Evolutionary conservation across 1,284 basidiomycete genomes (phyloP).

Genomic region (Fomitopsis betulina): DNA sequence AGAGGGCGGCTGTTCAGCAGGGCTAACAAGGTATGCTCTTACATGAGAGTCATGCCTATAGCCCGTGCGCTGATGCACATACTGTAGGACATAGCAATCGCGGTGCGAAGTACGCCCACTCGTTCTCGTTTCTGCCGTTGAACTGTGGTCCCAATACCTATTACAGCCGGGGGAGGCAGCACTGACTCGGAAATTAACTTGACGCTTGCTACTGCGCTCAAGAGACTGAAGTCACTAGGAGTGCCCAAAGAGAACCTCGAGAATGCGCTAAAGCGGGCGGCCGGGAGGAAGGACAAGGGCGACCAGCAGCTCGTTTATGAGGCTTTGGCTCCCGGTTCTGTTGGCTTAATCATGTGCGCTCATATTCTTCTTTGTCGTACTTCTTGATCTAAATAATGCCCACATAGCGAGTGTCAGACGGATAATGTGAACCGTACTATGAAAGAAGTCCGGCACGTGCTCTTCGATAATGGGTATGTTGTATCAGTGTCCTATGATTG

Average conservation of each 20-base stretch:
- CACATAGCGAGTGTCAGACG: constrained; percentile 67
- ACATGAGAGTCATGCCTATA: not conserved
- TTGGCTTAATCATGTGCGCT: constrained; percentile 74
- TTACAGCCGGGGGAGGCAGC: constrained; percentile 53
- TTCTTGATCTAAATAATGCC: not conserved
- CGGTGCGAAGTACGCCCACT: constrained; percentile 53
- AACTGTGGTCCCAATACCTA: not conserved
- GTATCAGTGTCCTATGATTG: not conserved
- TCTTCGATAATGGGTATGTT: constrained; percentile 56
- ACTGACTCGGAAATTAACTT: constrained; percentile 62
- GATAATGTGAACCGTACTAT: constrained; percentile 73
- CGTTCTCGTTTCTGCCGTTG: not conserved
- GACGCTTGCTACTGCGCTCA: constrained; percentile 56
- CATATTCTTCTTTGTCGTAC: not conserved
- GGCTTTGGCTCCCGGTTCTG: constrained; percentile 62
- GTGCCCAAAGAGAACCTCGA: constrained; percentile 80
- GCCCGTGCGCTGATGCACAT: not conserved
- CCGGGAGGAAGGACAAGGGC: constrained; percentile 44
- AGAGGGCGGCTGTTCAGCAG: constrained; percentile 59
- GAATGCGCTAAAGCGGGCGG: constrained; percentile 59
- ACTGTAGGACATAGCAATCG: constrained; percentile 63
- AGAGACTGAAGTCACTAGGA: constrained; percentile 58
- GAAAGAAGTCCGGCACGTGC: constrained; percentile 55
- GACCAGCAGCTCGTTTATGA: constrained; percentile 63
- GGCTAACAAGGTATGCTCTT: constrained; percentile 50